Base-by-base conservation (phyloP, 306 rosid species). In the Carpinus fangiana region DNA sequence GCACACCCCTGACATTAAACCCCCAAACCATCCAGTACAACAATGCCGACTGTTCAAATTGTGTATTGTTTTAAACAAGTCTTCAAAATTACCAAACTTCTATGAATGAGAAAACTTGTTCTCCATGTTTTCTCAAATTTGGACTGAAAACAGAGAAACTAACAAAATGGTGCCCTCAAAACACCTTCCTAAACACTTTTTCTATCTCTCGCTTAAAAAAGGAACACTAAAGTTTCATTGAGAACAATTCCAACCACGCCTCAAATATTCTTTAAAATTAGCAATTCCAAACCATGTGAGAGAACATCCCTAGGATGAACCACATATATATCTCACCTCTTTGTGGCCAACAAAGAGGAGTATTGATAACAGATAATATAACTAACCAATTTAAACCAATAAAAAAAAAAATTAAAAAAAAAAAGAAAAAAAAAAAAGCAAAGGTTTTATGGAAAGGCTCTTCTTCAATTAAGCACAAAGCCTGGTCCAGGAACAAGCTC, bases 401-500 rank as follows among this genome's bases (percentile, higher is more conserved):
- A 73, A 53, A 56, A 28, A 59, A 7, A 34, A n/a, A 70, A n/a
- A n/a, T n/a, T n/a, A n/a, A n/a, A 73, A 53, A 56, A 28, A 59
- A 7, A 34, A n/a, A 70, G 26, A 1, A 23, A 23, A 59, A 11
- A 31, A 31, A 31, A 31, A 31, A 31, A 0, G 34, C 34, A 31
- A 31, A 31, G 34, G 34, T 31, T 31, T 31, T 31, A 31, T 31
- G 34, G 34, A 31, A 31, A 8, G 38, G 21, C 17, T 61, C 23
- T 71, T 61, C 51, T 51, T 53, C 28, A 59, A 67, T 28, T n/a
- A n/a, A n/a, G n/a, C 41, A 77, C 50, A 36, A 75, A 47, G 21
- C 46, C 69, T 62, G 7, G 69, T 31, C 46, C 46, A 31, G 18
- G 71, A 66, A 38, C 50, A 65, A 36, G 26, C 2, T 36, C 7